Conservation (phyloP, 163 green algal species). For the Chlamydomonas reinhardtii region DNA sequence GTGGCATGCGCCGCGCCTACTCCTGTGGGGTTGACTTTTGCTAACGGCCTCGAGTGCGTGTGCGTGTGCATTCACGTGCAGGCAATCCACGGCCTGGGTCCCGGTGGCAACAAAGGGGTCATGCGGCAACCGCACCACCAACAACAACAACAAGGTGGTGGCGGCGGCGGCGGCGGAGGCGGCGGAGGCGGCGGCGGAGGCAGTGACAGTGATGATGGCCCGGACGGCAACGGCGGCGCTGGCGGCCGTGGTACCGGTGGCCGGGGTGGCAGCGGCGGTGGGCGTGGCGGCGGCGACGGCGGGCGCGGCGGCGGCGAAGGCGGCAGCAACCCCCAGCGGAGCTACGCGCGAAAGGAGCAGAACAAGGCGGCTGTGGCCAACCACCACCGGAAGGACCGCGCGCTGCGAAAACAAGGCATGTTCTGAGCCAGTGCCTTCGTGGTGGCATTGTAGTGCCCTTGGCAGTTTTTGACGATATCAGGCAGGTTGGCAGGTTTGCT, state of each 20-base stretch:
- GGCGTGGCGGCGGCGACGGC: not conserved
- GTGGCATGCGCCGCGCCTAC: no score
- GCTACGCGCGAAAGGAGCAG: slow-evolving; percentile 68
- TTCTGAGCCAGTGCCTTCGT: not conserved
- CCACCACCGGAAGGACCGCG: slow-evolving; percentile 84
- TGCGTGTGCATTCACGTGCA: not conserved
- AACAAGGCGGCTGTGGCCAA: slow-evolving; percentile 83
- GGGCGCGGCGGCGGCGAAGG: slow-evolving; percentile 1
- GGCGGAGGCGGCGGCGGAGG: not conserved
- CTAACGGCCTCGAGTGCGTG: no score
- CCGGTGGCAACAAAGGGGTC: slow-evolving; percentile 66
- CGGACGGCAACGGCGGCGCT: no score
- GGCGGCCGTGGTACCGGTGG: not conserved
- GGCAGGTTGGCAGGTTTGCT: not conserved
- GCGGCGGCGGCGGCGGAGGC: not conserved
- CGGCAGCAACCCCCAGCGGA: not conserved
- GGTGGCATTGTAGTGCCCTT: no score
- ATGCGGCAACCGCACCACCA: slow-evolving; percentile 15
- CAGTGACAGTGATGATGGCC: not conserved
- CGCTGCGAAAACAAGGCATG: slow-evolving; percentile 69
- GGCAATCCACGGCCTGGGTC: slow-evolving; percentile 70
- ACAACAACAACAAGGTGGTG: no score
- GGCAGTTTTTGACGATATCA: not conserved
- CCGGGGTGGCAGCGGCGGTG: not conserved
- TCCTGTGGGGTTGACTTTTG: no score